Conservation (phyloP, 306 rosid genomes). For the Lathyrus sativus region DNA sequence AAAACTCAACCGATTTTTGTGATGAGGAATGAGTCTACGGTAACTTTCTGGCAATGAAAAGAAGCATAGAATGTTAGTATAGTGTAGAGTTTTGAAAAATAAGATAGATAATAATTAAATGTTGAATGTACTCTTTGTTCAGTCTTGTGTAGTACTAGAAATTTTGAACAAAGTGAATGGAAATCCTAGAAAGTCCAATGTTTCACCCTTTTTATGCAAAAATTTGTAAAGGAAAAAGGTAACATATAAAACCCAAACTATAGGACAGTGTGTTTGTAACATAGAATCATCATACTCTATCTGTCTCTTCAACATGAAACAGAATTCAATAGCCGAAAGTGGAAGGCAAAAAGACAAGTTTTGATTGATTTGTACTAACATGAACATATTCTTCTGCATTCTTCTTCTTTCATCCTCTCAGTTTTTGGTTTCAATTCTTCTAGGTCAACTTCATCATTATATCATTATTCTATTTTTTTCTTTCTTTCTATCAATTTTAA, state of each 20-base stretch:
- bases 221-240: constrained; percentile 23
- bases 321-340: constrained; percentile 41
- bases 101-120: constrained; percentile 11
- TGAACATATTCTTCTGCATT: neutral
- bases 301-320: constrained; percentile 36
- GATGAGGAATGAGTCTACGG: too few species aligned
- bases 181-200: constrained; percentile 38
- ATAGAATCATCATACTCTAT: constrained; percentile 14
- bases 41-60: too few species aligned
- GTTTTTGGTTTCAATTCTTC: constrained; percentile 7
- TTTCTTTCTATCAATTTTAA: neutral
- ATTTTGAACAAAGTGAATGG: constrained; percentile 36
- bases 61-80: neutral
- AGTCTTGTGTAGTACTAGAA: neutral
- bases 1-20: too few species aligned
- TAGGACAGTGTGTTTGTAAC: neutral
- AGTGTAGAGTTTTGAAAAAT: constrained; percentile 22
- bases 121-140: constrained; percentile 11
- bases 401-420: constrained; percentile 7
- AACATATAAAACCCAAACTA: constrained; percentile 31
- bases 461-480: neutral
- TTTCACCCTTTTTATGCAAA: constrained; percentile 45
- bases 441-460: constrained; percentile 2
- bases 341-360: constrained; percentile 47
- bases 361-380: constrained; percentile 19